phyloP scores from a whole-genome alignment of 306 rosid genomes.

The Carpinus viminea region DNA sequence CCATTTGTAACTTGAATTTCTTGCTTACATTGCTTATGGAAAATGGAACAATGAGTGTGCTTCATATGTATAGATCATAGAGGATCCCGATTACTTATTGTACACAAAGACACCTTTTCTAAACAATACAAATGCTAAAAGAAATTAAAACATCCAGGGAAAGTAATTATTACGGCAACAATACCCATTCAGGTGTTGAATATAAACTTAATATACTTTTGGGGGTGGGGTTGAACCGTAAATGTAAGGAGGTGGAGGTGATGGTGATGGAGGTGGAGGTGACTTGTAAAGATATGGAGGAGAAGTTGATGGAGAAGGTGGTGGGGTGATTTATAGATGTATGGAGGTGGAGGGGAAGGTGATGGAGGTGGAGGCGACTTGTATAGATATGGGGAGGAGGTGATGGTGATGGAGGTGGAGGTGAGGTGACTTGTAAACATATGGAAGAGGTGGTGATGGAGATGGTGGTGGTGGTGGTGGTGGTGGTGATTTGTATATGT shows the following conservation, averaged over 20 bases:
- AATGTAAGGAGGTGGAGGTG: too few relatives aligned
- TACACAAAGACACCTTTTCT: not conserved
- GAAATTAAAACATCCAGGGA: not conserved
- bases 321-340: not conserved
- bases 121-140: not conserved
- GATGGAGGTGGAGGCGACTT: not conserved
- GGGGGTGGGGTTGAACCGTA: too few relatives aligned
- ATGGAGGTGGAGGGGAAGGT: not conserved
- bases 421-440: not conserved
- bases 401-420: not conserved
- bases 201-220: too few relatives aligned
- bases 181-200: too few relatives aligned
- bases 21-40: not conserved
- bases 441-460: not conserved
- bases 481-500: not conserved
- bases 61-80: not conserved
- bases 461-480: too few relatives aligned
- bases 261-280: not conserved
- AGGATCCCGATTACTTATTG: not conserved
- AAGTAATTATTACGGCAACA: not conserved
- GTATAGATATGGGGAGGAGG: not conserved
- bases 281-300: not conserved
- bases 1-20: not conserved
- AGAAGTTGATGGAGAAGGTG: not conserved
- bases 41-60: not conserved